Base-by-base conservation (phyloP, 768 basidiomycete genomes). In the Pleurotus giganteus region DNA sequence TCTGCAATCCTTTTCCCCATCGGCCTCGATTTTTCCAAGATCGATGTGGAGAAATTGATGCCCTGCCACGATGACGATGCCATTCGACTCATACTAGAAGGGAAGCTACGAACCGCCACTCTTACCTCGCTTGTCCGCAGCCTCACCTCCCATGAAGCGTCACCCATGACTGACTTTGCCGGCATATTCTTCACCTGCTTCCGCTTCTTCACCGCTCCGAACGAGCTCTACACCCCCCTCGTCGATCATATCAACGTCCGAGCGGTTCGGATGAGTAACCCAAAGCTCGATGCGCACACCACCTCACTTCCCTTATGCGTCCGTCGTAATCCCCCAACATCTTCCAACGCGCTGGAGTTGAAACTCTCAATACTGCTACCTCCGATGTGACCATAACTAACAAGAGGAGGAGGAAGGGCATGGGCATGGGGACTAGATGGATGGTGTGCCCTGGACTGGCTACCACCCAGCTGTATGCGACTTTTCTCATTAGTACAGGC, bases 141-240 rank as follows among this genome's bases (percentile, higher is more conserved):
- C 19, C 67, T 82, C 55, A 78, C 80, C 1, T 75, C 76, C 3
- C 70, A 71, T 36, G 69, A 75, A 36, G 62, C 62, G 7, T 58
- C 74, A 15, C 54, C 57, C 23, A 77, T 84, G 54, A 64, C 68
- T 49, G 66, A 78, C 34, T 65, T 88, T 67, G 61, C 69, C 57
- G 66, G 78, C 56, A 66, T 80, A 1, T 88, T 91, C 70, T 85
- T 89, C 69, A 68, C 83, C n/a, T 83, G 79, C 49, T 91, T 90
- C 69, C 83, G 88, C 24, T 77, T 83, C 57, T 90, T 88, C 71
- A 77, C 80, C 12, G 73, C 75, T 0, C 78, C 89, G 0, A 24
- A 41, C 13, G 71, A 75, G 5, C 70, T 85, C 9, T 69, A 83
- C 29, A 66, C 60, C 4, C 65, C 61, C 23, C 61, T 74, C 7